A percentile compares a stretch with the other conserved stretches of the same genome.
Evolutionary conservation across 257 asterid genomes (phyloP).

Genomic region (Capsicum pubescens): DNA sequence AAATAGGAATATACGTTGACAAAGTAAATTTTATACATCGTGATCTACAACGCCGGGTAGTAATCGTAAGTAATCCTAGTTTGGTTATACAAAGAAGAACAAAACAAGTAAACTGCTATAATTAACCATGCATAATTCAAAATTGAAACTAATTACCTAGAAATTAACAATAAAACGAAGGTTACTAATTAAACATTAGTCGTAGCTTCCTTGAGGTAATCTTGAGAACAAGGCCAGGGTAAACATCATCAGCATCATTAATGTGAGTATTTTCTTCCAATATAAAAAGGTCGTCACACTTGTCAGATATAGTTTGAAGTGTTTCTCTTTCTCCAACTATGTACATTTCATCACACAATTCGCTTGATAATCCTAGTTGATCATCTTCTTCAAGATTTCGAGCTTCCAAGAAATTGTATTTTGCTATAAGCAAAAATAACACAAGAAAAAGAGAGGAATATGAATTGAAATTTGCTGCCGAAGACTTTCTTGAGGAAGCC

Average conservation of each 20-base stretch:
- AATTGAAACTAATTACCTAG: not conserved
- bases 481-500: not conserved
- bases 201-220: not conserved
- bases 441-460: not conserved
- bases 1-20: too few relatives aligned
- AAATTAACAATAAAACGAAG: not conserved
- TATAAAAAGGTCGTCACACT: conserved; percentile 41
- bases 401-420: not conserved
- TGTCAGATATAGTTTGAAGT: conserved; percentile 36
- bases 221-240: conserved; percentile 32
- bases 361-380: not conserved
- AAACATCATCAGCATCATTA: conserved; percentile 41
- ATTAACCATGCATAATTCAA: not conserved
- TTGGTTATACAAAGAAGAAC: too few relatives aligned
- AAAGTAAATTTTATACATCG: too few relatives aligned
- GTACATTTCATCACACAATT: conserved; percentile 38
- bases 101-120: too few relatives aligned
- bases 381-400: not conserved
- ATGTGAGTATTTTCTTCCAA: conserved; percentile 42
- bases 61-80: too few relatives aligned
- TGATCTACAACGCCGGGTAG: too few relatives aligned
- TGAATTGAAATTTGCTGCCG: not conserved
- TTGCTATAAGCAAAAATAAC: not conserved
- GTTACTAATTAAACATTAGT: not conserved
- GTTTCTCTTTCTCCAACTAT: conserved; percentile 42